Conservation (phyloP, 441 rosid species). For the Adansonia gregorii region DNA sequence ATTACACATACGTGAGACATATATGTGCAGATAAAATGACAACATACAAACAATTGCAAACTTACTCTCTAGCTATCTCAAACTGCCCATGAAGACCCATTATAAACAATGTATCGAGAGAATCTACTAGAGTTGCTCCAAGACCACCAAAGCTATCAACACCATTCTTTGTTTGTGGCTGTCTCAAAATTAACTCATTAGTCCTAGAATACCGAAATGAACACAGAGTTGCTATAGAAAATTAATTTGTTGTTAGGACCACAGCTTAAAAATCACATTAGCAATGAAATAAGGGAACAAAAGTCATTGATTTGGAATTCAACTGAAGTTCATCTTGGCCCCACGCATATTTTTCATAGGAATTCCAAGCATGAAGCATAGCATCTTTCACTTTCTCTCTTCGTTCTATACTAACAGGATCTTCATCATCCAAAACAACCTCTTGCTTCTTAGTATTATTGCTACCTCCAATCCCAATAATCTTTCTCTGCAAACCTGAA, state of each 20-base stretch:
- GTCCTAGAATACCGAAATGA: background rate
- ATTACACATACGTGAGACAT: background rate
- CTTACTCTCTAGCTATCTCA: slow-evolving; percentile 92
- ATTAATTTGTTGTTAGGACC: background rate
- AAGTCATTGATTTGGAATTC: slow-evolving; percentile 4
- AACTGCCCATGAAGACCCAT: slow-evolving; percentile 94
- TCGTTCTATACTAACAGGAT: slow-evolving; percentile 62
- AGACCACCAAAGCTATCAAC: slow-evolving; percentile 94
- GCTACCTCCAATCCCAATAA: background rate
- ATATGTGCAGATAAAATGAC: background rate
- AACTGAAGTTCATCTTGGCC: slow-evolving; percentile 98
- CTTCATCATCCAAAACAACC: slow-evolving; percentile 41
- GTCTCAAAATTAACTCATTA: slow-evolving; percentile 28
- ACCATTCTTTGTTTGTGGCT: slow-evolving; percentile 91
- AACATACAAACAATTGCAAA: slow-evolving; percentile 17
- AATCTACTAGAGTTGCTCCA: slow-evolving; percentile 89
- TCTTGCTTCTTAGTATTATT: slow-evolving; percentile 11
- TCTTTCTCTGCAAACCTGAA: background rate
- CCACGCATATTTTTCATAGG: slow-evolving; percentile 96
- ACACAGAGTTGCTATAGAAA: background rate
- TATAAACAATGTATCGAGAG: slow-evolving; percentile 88
- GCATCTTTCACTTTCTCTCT: slow-evolving; percentile 93
- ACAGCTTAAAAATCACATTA: background rate
- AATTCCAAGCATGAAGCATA: slow-evolving; percentile 95
- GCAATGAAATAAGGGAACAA: background rate